Evolutionary conservation across 768 basidiomycete genomes (phyloP), one percentile per base, ranked within the genome.

Genomic region (Tulasnella sp.): DNA sequence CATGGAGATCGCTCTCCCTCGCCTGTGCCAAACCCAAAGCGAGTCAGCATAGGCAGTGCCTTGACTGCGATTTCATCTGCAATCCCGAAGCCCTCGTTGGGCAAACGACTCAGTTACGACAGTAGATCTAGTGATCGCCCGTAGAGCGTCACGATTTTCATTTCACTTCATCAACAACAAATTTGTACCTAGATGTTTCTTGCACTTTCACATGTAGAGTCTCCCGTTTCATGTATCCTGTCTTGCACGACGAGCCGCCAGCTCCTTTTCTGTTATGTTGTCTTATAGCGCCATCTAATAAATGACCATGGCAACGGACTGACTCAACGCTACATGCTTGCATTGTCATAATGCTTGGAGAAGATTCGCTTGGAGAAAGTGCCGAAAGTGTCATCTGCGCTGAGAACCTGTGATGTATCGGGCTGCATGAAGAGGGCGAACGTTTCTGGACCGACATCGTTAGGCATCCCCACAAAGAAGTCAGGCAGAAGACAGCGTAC

Each of bases 371-470:
- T 93, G 82, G 93, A 94, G 84, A 98, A 99, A 78, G 91, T 88
- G 1, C 97, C 97, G 82, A 97, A 99, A 18, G 93, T 95, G 82
- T 91, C 89, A 11, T 87, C 85, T 42, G 86, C 83, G 5, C 91
- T 90, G 32, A 99, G 88, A 67, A 88, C 87, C 81, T 93, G 91
- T 79, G 93, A 87, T 18, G 91, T 90, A 83, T 97, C 90, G 7
- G 96, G 96, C 83, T 97, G 91, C 93, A 94, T 91, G 85, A 93
- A 93, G 16, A 96, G 83, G 13, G 93, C 93, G 81, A 95, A 94
- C 0, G 98, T 98, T 84, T 99, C 96, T 74, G 97, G 87, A 5
- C 88, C 90, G 35, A 95, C 2, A 9, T 67, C 40, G 70, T 70
- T 10, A 70, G 70, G 29, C 23, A 51, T 51, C 23, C 11, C 51